A percentile compares a stretch with the other conserved stretches of the same genome.
phyloP scores from a whole-genome alignment of 495 filamentous ascomycete species.

The Cenococcum geophilum region DNA sequence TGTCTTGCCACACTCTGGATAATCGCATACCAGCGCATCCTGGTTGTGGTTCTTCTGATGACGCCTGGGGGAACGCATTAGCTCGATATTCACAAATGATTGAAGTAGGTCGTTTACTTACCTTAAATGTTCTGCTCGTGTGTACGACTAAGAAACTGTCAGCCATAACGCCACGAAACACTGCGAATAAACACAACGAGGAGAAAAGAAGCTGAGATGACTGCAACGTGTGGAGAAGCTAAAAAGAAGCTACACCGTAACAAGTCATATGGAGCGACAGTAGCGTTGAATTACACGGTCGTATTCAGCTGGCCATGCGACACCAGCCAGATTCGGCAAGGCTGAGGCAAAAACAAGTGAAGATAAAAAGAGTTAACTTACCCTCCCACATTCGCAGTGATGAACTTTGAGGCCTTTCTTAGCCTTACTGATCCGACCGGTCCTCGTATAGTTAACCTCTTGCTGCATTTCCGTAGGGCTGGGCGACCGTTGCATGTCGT shows the following conservation, averaged over 20 bases:
- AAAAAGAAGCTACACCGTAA: neutral
- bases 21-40: slow-evolving; percentile 59
- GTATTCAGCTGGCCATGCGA: neutral
- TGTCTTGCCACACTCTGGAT: slow-evolving; percentile 53
- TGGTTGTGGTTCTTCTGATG: slow-evolving; percentile 82
- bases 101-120: slow-evolving; percentile 34
- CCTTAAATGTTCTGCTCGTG: slow-evolving; percentile 80
- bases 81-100: neutral
- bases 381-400: slow-evolving; percentile 39
- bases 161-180: neutral
- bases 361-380: slow-evolving; percentile 24
- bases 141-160: slow-evolving; percentile 40
- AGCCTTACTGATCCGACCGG: slow-evolving; percentile 40
- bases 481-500: slow-evolving; percentile 27
- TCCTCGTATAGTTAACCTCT: slow-evolving; percentile 36
- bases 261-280: neutral
- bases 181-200: neutral
- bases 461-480: slow-evolving; percentile 27
- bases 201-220: neutral
- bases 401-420: slow-evolving; percentile 40
- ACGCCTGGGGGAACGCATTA: slow-evolving; percentile 49
- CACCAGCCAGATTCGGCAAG: neutral
- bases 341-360: neutral
- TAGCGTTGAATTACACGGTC: neutral
- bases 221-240: too few species aligned